phyloP scores from a whole-genome alignment of 306 rosid species.

The Glycyrrhiza uralensis region DNA sequence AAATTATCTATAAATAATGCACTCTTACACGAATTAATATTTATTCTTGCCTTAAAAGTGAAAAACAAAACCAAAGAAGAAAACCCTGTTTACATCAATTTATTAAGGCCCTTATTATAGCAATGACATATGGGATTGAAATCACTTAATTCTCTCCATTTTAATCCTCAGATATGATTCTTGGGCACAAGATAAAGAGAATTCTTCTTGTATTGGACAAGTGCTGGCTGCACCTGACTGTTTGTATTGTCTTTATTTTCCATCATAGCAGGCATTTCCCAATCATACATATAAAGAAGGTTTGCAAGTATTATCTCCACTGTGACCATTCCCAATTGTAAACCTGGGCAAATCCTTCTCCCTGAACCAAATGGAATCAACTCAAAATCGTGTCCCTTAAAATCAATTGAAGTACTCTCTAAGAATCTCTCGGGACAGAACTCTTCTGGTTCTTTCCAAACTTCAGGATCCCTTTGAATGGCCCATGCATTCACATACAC shows the following conservation, averaged over 20 bases:
- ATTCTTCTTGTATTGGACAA: background rate
- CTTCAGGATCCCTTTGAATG: background rate
- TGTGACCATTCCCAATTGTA: background rate
- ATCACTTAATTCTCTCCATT: too few species aligned
- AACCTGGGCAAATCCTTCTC: background rate
- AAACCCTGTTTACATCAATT: too few species aligned
- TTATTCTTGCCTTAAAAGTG: too few species aligned
- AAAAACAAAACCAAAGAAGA: too few species aligned
- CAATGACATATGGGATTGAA: too few species aligned
- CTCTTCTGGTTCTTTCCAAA: background rate
- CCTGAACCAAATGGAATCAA: slow-evolving; percentile 11
- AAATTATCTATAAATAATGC: too few species aligned
- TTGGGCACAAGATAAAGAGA: background rate
- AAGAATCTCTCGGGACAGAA: slow-evolving; percentile 1
- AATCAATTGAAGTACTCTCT: background rate
- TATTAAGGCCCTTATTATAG: too few species aligned
- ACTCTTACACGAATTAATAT: too few species aligned
- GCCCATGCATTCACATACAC: slow-evolving; percentile 10
- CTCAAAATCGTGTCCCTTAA: slow-evolving; percentile 4
- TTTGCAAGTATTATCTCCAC: background rate
- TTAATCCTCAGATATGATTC: too few species aligned
- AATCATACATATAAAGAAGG: slow-evolving; percentile 1
- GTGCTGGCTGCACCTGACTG: background rate
- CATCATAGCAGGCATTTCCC: background rate
- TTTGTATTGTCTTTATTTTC: background rate